Conservation (phyloP, 305 asterid species). For the Coffea humblotiana region DNA sequence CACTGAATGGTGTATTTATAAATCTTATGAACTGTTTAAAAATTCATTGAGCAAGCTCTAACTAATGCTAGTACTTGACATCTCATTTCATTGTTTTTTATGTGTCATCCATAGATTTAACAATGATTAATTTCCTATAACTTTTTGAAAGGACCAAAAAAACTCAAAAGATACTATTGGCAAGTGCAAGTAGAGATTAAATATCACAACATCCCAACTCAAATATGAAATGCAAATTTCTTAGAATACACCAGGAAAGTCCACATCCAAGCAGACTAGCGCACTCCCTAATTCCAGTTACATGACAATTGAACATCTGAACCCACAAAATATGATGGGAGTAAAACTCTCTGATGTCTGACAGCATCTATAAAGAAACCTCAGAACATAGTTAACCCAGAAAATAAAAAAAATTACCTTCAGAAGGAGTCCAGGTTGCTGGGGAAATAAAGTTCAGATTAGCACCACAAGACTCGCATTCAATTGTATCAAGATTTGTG, state of each 20-base stretch:
- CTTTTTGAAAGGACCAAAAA: background rate
- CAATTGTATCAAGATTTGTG: conserved; percentile 78
- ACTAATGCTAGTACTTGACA: background rate
- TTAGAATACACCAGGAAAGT: background rate
- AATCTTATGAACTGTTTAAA: background rate
- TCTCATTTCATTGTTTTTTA: background rate
- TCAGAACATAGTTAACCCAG: background rate
- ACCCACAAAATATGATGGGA: background rate
- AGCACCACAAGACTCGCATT: conserved; percentile 95
- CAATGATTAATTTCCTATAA: background rate
- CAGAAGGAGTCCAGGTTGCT: conserved; percentile 65
- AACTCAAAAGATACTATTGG: background rate
- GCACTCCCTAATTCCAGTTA: background rate
- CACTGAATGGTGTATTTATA: background rate
- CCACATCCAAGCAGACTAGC: background rate
- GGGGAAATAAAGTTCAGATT: conserved; percentile 58
- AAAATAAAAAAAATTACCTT: conserved; percentile 49
- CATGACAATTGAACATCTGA: background rate
- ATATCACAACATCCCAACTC: background rate
- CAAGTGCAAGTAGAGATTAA: background rate
- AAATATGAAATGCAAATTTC: background rate
- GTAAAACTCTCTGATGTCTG: background rate
- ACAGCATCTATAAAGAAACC: conserved; percentile 8
- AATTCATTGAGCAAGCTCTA: background rate
- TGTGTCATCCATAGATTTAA: background rate